A percentile compares a stretch with the other conserved stretches of the same genome.
Evolutionary conservation across 495 filamentous ascomycete genomes (phyloP).

Genomic region (Acidomyces sp.): DNA sequence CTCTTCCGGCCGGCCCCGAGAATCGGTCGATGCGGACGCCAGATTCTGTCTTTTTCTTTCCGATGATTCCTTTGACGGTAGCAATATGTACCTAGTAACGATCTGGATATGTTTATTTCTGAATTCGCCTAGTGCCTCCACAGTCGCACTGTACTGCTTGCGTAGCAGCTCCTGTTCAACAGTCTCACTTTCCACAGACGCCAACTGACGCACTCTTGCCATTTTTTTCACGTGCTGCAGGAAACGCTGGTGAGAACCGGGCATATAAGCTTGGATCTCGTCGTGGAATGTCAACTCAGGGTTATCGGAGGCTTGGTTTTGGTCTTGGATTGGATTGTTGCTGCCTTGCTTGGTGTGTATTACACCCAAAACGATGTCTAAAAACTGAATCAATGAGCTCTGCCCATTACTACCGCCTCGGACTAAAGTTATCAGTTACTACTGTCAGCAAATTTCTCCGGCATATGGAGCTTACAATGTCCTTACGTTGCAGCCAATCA

Average conservation of each 20-base stretch:
- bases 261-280: constrained; percentile 27
- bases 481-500: constrained; percentile 52
- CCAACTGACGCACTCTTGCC: constrained; percentile 11
- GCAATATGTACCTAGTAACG: constrained; percentile 25
- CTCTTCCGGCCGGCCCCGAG: constrained; percentile 1
- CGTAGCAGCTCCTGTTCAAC: constrained; percentile 2
- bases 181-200: neutral
- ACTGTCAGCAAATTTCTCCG: no score
- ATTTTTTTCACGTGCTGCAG: constrained; percentile 15
- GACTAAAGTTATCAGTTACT: constrained; percentile 1
- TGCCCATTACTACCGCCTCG: constrained; percentile 27
- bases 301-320: neutral
- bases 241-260: constrained; percentile 22
- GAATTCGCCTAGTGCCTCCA: constrained; percentile 18
- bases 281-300: constrained; percentile 1
- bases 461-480: constrained; percentile 79
- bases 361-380: constrained; percentile 24
- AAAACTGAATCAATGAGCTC: constrained; percentile 26
- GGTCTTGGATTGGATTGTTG: neutral
- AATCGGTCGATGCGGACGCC: constrained; percentile 9
- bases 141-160: constrained; percentile 18
- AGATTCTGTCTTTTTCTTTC: constrained; percentile 16
- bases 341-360: constrained; percentile 12
- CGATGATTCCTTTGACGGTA: constrained; percentile 12
- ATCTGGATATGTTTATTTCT: constrained; percentile 25